phyloP scores from a whole-genome alignment of 2,329 filamentous ascomycete genomes.

The Calonectria pteridis region DNA sequence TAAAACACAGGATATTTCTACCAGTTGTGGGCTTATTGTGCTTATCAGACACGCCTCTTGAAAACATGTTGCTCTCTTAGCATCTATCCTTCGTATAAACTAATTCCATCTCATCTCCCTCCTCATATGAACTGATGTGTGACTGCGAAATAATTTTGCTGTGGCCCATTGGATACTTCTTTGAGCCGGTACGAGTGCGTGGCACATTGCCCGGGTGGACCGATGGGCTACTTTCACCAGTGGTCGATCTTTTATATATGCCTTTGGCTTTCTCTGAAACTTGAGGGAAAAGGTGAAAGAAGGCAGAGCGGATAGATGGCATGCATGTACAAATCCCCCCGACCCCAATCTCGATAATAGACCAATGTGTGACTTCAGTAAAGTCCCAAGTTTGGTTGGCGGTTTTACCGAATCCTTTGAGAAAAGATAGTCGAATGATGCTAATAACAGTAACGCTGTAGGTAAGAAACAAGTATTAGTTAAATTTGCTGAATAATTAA shows the following conservation, averaged over 20 bases:
- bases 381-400: background rate
- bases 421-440: background rate
- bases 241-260: background rate
- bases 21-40: too few relatives aligned
- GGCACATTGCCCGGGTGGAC: background rate
- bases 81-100: background rate
- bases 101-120: background rate
- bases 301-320: background rate
- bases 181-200: background rate
- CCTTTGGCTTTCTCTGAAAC: background rate
- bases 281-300: background rate
- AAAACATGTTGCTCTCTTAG: too few relatives aligned
- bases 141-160: background rate
- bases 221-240: background rate
- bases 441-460: background rate
- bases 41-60: too few relatives aligned
- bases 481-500: too few relatives aligned
- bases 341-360: background rate
- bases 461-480: background rate
- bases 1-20: too few relatives aligned
- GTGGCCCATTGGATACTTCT: background rate
- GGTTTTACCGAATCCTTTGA: background rate
- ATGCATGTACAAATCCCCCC: background rate
- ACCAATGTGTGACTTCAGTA: background rate
- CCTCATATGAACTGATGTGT: background rate